Conservation (phyloP, 2,329 filamentous ascomycete genomes). For the Paecilomyces formosus region DNA sequence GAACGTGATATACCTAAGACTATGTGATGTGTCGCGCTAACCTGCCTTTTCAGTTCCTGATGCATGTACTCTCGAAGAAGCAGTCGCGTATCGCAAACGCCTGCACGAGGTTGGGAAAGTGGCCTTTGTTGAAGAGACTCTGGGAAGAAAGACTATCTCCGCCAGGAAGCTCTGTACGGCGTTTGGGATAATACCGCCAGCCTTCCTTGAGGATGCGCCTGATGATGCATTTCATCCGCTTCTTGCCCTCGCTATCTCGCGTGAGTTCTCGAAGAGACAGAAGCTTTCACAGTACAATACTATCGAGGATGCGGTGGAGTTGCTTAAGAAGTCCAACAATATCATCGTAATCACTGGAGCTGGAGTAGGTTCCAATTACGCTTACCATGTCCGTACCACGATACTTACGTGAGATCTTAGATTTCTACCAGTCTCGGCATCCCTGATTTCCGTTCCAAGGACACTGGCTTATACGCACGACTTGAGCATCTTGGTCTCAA, state of each 20-base stretch:
- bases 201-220: slow-evolving; percentile 63
- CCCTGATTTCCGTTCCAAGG: slow-evolving; percentile 91
- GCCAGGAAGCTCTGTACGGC: slow-evolving; percentile 80
- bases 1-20: not conserved
- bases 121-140: slow-evolving; percentile 65
- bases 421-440: slow-evolving; percentile 97
- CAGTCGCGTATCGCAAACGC: slow-evolving; percentile 58
- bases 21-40: not conserved
- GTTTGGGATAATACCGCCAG: slow-evolving; percentile 69
- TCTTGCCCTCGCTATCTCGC: slow-evolving; percentile 67
- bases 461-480: slow-evolving; percentile 83
- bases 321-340: slow-evolving; percentile 68
- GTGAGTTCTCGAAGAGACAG: slow-evolving; percentile 72
- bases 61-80: slow-evolving; percentile 61
- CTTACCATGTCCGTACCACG: not conserved
- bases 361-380: slow-evolving; percentile 43
- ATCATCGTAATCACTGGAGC: slow-evolving; percentile 93
- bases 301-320: slow-evolving; percentile 73
- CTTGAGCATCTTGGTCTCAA: slow-evolving; percentile 67
- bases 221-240: slow-evolving; percentile 71
- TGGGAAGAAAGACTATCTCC: slow-evolving; percentile 61
- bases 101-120: slow-evolving; percentile 70
- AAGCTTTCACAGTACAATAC: slow-evolving; percentile 77
- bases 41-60: slow-evolving; percentile 33
- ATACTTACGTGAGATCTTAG: slow-evolving; percentile 16